phyloP scores from a whole-genome alignment of 306 rosid species.

The Fragaria nilgerrensis region DNA sequence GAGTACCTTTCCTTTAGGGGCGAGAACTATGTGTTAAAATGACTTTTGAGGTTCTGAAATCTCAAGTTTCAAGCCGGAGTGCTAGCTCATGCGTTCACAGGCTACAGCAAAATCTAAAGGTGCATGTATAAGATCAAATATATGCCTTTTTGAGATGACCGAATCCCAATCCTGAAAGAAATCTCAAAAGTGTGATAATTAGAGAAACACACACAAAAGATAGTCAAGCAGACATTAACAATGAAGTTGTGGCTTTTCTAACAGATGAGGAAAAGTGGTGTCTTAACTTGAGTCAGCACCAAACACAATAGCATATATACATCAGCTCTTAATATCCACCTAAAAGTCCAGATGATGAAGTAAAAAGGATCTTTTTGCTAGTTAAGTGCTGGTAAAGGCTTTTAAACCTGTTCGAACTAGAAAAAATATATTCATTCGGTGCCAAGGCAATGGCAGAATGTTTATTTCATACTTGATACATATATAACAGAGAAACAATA shows the following conservation, averaged over 20 bases:
- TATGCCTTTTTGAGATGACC: neutral
- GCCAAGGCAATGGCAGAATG: conserved; percentile 8
- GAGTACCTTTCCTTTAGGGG: neutral
- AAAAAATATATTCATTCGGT: neutral
- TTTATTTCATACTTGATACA: conserved; percentile 27
- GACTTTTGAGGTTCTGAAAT: conserved; percentile 8
- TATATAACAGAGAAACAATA: conserved; percentile 9
- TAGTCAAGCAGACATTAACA: neutral
- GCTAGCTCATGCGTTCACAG: neutral
- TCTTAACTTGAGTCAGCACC: conserved; percentile 10
- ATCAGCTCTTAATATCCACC: neutral
- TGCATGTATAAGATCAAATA: neutral
- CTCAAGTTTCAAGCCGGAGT: neutral
- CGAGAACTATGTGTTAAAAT: neutral
- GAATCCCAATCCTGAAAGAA: conserved; percentile 15
- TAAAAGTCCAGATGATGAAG: neutral
- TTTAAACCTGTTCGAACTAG: neutral
- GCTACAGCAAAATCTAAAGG: neutral
- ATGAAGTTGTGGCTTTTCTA: neutral
- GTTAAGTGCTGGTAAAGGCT: neutral
- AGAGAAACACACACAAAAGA: neutral
- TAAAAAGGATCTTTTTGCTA: neutral
- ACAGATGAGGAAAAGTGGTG: neutral
- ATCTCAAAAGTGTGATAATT: neutral
- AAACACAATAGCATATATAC: neutral